Percentiles rank a stretch among this genome's conserved stretches.
phyloP scores from a whole-genome alignment of 2,329 filamentous ascomycete genomes.

The Bipolaris victoriae region DNA sequence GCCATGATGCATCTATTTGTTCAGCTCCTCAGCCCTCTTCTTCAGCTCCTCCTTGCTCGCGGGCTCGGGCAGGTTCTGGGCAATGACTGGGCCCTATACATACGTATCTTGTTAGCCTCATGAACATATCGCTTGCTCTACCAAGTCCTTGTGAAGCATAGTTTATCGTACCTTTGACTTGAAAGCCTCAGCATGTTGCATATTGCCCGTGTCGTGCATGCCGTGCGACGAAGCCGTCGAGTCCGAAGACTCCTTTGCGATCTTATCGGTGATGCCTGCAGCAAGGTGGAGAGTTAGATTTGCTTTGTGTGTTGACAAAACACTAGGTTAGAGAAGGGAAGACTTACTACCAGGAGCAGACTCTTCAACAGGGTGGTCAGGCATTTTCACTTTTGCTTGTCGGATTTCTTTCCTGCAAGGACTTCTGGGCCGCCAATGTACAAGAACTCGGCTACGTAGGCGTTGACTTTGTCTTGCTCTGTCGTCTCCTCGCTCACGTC shows the following conservation, averaged over 20 bases:
- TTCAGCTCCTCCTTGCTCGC: constrained; percentile 58
- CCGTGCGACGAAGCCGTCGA: constrained; percentile 49
- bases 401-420: constrained; percentile 4
- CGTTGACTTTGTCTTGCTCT: constrained; percentile 8
- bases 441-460: constrained; percentile 12
- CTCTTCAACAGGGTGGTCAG: constrained; percentile 52
- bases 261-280: constrained; percentile 53
- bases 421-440: constrained; percentile 17
- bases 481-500: constrained; percentile 8
- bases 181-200: constrained; percentile 47
- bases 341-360: constrained; percentile 48
- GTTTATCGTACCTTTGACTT: constrained; percentile 47
- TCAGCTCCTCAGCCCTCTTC: constrained; percentile 58
- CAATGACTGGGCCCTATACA: constrained; percentile 53
- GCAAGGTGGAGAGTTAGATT: too few species aligned
- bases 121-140: background rate
- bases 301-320: too few species aligned
- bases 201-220: constrained; percentile 43
- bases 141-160: background rate
- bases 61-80: constrained; percentile 53
- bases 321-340: background rate
- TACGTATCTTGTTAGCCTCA: constrained; percentile 10
- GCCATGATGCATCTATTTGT: constrained; percentile 47
- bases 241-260: constrained; percentile 54
- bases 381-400: constrained; percentile 42